Conservation (phyloP, 768 basidiomycete genomes). For the Trametes gibbosa region DNA sequence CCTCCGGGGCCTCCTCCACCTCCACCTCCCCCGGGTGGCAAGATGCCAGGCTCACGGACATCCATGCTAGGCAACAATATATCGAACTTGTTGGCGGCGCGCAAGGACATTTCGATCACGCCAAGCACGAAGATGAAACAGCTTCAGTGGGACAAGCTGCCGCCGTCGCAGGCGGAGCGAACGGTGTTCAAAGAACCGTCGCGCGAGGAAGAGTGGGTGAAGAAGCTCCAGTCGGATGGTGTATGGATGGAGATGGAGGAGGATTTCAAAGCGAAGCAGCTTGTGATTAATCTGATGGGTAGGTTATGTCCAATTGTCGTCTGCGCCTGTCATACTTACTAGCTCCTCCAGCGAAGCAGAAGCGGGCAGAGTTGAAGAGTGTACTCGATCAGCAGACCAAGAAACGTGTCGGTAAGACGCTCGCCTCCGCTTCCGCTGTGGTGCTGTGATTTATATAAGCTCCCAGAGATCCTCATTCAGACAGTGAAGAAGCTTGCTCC, state of each 20-base stretch:
- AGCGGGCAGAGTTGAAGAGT: constrained; percentile 85
- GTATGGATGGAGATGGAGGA: constrained; percentile 97
- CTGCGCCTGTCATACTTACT: background rate
- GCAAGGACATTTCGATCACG: constrained; percentile 84
- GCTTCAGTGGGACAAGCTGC: constrained; percentile 98
- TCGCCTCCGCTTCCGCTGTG: background rate
- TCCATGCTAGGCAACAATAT: constrained; percentile 62
- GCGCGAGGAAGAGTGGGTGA: constrained; percentile 76
- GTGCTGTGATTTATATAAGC: background rate
- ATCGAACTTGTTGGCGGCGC: constrained; percentile 52
- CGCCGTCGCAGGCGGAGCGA: constrained; percentile 78
- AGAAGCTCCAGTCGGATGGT: constrained; percentile 79
- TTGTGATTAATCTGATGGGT: constrained; percentile 90
- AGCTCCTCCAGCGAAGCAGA: constrained; percentile 60
- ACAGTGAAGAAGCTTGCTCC: constrained; percentile 80
- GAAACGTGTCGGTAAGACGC: constrained; percentile 77
- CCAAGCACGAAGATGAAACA: constrained; percentile 95
- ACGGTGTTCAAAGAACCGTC: constrained; percentile 81
- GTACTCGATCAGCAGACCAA: constrained; percentile 89
- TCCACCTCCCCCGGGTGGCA: constrained; percentile 35
- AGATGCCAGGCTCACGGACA: constrained; percentile 49
- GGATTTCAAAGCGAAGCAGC: constrained; percentile 94
- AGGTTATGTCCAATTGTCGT: constrained; percentile 16
- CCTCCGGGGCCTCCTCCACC: constrained; percentile 39
- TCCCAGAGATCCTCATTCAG: constrained; percentile 86